Conservation (phyloP, 2,329 filamentous ascomycete genomes). For the Lecanosticta acicola region DNA sequence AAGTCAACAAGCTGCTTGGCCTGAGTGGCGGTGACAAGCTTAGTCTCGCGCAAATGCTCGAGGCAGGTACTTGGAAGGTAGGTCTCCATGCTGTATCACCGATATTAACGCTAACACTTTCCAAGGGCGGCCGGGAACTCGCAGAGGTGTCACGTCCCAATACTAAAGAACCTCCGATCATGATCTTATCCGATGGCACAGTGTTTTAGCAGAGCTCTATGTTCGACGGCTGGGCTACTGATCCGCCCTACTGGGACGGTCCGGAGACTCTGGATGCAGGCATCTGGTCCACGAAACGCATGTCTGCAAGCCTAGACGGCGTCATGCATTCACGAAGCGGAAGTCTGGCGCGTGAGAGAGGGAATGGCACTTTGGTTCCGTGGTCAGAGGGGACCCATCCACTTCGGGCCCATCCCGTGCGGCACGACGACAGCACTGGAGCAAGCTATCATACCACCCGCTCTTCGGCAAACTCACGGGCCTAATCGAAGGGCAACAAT, state of each 20-base stretch:
- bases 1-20: conserved; percentile 63
- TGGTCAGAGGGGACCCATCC: conserved; percentile 14
- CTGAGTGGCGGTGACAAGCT: conserved; percentile 65
- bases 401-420: conserved; percentile 22
- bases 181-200: conserved; percentile 93
- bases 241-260: conserved; percentile 15
- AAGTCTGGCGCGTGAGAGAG: background rate
- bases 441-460: conserved; percentile 3
- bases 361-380: background rate
- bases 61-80: conserved; percentile 98
- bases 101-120: conserved; percentile 23
- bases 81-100: too few relatives aligned
- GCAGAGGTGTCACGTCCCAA: conserved; percentile 93
- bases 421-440: background rate
- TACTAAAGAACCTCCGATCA: conserved; percentile 91
- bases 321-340: background rate
- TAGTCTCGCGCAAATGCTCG: conserved; percentile 79
- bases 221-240: conserved; percentile 24
- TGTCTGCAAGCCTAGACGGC: background rate
- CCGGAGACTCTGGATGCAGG: conserved; percentile 8
- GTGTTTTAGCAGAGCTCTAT: conserved; percentile 62
- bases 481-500: background rate
- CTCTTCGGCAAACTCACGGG: background rate
- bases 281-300: conserved; percentile 5
- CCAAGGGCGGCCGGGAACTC: conserved; percentile 82